phyloP scores from a whole-genome alignment of 2,329 filamentous ascomycete genomes.

The Cercospora canescens region DNA sequence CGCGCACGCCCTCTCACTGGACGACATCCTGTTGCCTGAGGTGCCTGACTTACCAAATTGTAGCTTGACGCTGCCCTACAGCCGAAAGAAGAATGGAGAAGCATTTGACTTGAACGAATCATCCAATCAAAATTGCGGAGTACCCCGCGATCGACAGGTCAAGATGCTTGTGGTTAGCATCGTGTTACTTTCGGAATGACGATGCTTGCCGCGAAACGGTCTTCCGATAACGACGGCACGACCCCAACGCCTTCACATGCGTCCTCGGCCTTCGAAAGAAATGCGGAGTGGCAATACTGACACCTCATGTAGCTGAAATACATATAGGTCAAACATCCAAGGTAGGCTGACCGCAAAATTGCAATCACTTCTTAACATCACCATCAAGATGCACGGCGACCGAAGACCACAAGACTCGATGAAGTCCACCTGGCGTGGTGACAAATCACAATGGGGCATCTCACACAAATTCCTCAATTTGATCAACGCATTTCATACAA shows the following conservation, averaged over 20 bases:
- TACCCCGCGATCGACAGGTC: conserved; percentile 2
- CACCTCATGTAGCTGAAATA: conserved; percentile 5
- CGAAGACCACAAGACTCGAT: conserved; percentile 25
- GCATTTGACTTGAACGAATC: conserved; percentile 8
- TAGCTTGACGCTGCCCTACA: neutral
- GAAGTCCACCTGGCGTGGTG: conserved; percentile 26
- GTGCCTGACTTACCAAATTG: neutral
- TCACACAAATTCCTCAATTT: conserved; percentile 20
- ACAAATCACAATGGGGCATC: conserved; percentile 23
- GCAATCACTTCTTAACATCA: neutral
- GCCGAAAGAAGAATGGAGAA: conserved; percentile 8
- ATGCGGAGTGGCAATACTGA: conserved; percentile 10
- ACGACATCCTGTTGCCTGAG: conserved; percentile 9
- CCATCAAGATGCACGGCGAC: conserved; percentile 16
- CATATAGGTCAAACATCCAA: neutral
- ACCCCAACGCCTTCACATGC: conserved; percentile 11
- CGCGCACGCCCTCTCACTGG: neutral
- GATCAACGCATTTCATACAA: conserved; percentile 18
- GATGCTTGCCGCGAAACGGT: neutral
- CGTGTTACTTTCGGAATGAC: conserved; percentile 4
- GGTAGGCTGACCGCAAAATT: neutral
- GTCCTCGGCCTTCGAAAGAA: conserved; percentile 2
- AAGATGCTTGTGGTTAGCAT: conserved; percentile 6
- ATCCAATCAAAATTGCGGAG: conserved; percentile 1
- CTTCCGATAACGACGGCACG: conserved; percentile 10